Conservation (phyloP, 2,329 filamentous ascomycete species). For the Venturia pyrina region DNA sequence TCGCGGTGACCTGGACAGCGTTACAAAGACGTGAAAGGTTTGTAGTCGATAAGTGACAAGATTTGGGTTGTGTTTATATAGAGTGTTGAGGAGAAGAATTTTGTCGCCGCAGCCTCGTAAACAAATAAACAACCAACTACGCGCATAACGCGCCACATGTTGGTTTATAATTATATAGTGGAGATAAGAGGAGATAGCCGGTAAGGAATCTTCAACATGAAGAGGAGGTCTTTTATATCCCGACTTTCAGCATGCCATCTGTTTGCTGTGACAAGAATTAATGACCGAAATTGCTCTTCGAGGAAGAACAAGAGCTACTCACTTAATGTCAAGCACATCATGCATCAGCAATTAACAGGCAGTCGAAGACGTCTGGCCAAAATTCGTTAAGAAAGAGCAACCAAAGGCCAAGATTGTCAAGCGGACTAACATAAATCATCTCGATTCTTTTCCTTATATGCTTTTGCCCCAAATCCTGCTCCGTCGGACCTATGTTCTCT, state of each 20-base stretch:
- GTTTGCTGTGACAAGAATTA: background rate
- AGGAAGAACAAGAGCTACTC: no score
- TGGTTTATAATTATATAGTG: background rate
- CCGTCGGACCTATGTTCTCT: no score
- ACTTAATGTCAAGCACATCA: no score
- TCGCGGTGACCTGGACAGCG: background rate
- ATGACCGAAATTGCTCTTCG: no score
- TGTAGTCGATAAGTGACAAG: background rate
- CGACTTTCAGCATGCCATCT: background rate
- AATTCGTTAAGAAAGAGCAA: background rate
- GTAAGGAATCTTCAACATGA: background rate
- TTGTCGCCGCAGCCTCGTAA: background rate
- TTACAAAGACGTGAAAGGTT: background rate
- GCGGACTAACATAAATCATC: no score
- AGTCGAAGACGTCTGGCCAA: no score
- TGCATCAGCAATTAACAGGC: no score
- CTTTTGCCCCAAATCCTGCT: no score
- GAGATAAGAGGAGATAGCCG: background rate
- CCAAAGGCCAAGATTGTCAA: background rate
- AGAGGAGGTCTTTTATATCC: background rate
- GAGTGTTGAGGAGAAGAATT: background rate
- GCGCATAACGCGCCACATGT: background rate
- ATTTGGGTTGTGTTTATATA: background rate
- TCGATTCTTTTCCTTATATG: no score
- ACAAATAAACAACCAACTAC: background rate